These are phyloP conservation scores for Elymus sibiricus DNA, from an alignment of 176 grass and related monocot genomes.

Conservation along the genomic window DNA sequence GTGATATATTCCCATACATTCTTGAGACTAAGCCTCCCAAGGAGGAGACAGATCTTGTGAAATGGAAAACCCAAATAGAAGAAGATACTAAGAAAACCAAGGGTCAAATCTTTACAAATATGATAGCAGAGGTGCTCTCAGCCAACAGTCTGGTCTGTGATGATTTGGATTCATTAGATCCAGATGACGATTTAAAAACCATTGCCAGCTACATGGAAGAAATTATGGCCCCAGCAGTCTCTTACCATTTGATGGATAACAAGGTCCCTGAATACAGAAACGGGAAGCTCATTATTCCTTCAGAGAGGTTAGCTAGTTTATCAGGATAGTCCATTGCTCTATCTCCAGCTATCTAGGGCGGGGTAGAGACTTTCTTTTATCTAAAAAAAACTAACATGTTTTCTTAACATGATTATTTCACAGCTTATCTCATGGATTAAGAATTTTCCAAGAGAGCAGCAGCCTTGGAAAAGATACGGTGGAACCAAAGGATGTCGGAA, in stretches of 20 bases:
- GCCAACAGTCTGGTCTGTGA: constrained; percentile 66
- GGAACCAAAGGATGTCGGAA: constrained; percentile 56
- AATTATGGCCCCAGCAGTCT: constrained; percentile 72
- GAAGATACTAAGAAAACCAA: constrained; percentile 45
- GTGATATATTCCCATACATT: constrained; percentile 69
- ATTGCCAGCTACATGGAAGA: constrained; percentile 50
- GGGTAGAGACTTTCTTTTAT: not conserved
- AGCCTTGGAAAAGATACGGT: constrained; percentile 55
- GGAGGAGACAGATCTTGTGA: constrained; percentile 47
- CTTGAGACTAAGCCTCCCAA: constrained; percentile 64
- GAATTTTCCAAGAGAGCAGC: constrained; percentile 73
- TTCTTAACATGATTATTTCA: constrained; percentile 16
- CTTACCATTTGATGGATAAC: constrained; percentile 80
- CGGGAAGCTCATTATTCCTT: constrained; percentile 80
- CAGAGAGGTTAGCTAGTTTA: constrained; percentile 59
- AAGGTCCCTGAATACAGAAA: constrained; percentile 77
- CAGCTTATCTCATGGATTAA: constrained; percentile 78
- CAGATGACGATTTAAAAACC: constrained; percentile 33
- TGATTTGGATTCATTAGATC: constrained; percentile 65
- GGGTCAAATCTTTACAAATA: constrained; percentile 36
- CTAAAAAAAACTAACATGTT: not conserved
- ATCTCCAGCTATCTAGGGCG: not conserved
- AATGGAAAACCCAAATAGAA: constrained; percentile 72
- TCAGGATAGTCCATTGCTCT: constrained; percentile 8
- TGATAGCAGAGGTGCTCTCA: constrained; percentile 50